phyloP scores from a whole-genome alignment of 805 yeast genomes.

The Grigorovia humatica region DNA sequence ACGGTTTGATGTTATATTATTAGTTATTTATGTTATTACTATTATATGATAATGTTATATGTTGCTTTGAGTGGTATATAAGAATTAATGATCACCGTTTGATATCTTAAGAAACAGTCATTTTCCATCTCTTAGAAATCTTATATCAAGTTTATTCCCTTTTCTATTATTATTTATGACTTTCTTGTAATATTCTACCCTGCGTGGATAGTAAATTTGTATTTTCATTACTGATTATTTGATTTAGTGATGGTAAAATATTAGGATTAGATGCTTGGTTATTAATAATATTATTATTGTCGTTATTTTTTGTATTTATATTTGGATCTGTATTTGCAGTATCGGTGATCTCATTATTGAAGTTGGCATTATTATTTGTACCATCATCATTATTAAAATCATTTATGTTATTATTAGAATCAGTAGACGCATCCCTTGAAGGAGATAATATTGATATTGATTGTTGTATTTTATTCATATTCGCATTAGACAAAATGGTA shows the following conservation, averaged over 20 bases:
- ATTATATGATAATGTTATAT: background rate
- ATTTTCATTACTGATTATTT: background rate
- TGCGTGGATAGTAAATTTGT: background rate
- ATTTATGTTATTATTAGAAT: background rate
- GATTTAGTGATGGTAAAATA: background rate
- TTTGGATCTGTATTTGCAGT: background rate
- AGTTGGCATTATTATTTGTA: background rate
- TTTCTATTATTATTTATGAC: background rate
- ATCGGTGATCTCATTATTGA: background rate
- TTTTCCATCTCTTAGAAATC: too few species aligned
- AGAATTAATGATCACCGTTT: too few species aligned
- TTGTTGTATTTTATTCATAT: background rate
- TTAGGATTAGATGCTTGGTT: background rate
- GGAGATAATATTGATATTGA: background rate
- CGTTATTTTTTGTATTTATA: background rate
- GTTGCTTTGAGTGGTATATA: background rate
- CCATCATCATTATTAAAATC: background rate
- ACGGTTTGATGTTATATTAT: too few species aligned
- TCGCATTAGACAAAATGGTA: background rate
- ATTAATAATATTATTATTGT: background rate
- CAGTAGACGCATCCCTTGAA: background rate
- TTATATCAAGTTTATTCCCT: too few species aligned
- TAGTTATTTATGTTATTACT: too few species aligned
- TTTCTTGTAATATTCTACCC: background rate
- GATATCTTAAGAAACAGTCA: too few species aligned